These are phyloP conservation scores for Lactifluus volemus DNA, from an alignment of 768 basidiomycete species.

Conservation along the genomic window DNA sequence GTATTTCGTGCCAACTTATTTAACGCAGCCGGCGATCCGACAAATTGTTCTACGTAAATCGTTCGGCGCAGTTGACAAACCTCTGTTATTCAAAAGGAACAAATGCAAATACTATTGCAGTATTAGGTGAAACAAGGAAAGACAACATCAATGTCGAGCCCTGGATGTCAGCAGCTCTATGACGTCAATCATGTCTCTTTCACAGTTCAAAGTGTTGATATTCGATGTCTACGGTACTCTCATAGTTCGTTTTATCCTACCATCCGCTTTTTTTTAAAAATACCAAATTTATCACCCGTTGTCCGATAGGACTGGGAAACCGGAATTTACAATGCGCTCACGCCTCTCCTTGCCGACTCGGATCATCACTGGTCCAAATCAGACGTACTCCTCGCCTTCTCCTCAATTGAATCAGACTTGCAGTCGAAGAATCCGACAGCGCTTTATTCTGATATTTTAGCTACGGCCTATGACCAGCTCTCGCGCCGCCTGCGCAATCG, in stretches of 20 bases:
- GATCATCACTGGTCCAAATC: slow-evolving; percentile 41
- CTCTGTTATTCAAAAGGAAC: too few relatives aligned
- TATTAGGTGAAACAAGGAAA: too few relatives aligned
- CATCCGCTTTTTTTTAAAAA: background rate
- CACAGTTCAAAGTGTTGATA: slow-evolving; percentile 40
- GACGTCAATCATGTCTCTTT: slow-evolving; percentile 16
- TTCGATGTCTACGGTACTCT: slow-evolving; percentile 78
- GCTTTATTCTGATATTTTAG: too few relatives aligned
- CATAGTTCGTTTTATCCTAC: slow-evolving; percentile 28
- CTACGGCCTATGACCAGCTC: too few relatives aligned
- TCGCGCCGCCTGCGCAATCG: too few relatives aligned
- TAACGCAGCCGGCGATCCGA: too few relatives aligned
- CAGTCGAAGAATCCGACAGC: slow-evolving; percentile 44
- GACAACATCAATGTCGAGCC: too few relatives aligned
- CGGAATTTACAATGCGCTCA: slow-evolving; percentile 47
- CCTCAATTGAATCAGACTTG: slow-evolving; percentile 45
- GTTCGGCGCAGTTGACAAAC: too few relatives aligned
- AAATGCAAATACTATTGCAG: too few relatives aligned
- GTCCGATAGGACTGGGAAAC: slow-evolving; percentile 54
- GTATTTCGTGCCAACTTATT: too few relatives aligned
- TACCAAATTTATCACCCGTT: background rate
- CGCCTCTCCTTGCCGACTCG: slow-evolving; percentile 36
- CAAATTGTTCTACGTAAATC: too few relatives aligned
- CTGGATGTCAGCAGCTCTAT: too few relatives aligned
- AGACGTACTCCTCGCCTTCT: slow-evolving; percentile 45